Percentiles rank a stretch among this genome's conserved stretches.
These are phyloP conservation scores for Adansonia rubrostipa DNA, from an alignment of 441 rosid species.

Conservation along the genomic window DNA sequence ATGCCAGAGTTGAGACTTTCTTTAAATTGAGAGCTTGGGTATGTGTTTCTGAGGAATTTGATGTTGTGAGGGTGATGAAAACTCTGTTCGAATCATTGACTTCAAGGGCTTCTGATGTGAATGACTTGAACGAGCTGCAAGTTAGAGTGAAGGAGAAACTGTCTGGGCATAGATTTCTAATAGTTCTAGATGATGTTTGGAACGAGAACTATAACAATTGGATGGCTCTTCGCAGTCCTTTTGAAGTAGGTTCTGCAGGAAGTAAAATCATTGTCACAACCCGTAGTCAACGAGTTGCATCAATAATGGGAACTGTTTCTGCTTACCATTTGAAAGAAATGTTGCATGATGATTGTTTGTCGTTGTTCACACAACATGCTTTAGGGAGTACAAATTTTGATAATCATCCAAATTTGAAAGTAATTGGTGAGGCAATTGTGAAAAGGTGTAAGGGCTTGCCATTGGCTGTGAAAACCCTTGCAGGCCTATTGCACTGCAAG, in stretches of 20 bases:
- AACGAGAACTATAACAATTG: constrained; percentile 11
- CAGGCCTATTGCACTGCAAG: constrained; percentile 21
- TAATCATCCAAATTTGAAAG: neutral
- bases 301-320: constrained; percentile 9
- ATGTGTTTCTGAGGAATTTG: constrained; percentile 25
- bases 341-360: constrained; percentile 8
- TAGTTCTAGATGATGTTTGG: constrained; percentile 29
- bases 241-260: constrained; percentile 4
- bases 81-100: neutral
- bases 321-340: constrained; percentile 9
- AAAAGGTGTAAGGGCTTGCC: constrained; percentile 24
- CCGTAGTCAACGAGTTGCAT: constrained; percentile 10
- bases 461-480: constrained; percentile 21
- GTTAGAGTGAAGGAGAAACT: neutral
- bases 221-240: constrained; percentile 17
- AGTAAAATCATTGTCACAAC: constrained; percentile 27
- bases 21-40: constrained; percentile 9
- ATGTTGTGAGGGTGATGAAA: constrained; percentile 17
- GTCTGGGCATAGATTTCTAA: constrained; percentile 12
- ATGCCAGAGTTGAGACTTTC: neutral
- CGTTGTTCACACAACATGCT: constrained; percentile 24
- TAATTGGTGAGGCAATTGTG: constrained; percentile 20
- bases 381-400: constrained; percentile 14
- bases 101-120: neutral
- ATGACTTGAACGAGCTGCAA: constrained; percentile 17